Evolutionary conservation across 257 asterid species (phyloP).

Genomic region (Rhazya stricta): DNA sequence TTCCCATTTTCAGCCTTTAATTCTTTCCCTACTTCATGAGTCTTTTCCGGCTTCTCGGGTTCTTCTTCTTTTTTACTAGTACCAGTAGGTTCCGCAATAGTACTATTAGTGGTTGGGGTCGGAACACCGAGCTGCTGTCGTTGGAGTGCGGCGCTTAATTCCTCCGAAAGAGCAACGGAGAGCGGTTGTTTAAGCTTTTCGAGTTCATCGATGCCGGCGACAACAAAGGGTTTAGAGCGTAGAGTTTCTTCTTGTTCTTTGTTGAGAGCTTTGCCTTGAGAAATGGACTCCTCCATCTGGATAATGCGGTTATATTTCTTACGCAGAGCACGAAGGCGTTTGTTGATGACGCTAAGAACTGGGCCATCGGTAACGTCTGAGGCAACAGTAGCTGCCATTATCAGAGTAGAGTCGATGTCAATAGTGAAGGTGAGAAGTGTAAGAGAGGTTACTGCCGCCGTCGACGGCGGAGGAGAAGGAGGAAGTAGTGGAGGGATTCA

Average conservation of each 20-base stretch:
- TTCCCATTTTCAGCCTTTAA: constrained; percentile 9
- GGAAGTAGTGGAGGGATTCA: constrained; percentile 11
- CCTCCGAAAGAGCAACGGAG: constrained; percentile 57
- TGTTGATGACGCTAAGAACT: constrained; percentile 60
- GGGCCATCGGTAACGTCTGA: constrained; percentile 66
- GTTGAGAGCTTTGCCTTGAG: constrained; percentile 63
- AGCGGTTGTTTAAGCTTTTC: constrained; percentile 70
- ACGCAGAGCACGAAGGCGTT: constrained; percentile 73
- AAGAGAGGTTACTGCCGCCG: constrained; percentile 30
- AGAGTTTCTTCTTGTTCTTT: constrained; percentile 82
- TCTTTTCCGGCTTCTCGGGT: constrained; percentile 12
- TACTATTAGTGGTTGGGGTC: neutral
- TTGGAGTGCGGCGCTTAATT: constrained; percentile 37
- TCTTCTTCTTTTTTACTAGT: neutral
- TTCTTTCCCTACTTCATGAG: constrained; percentile 19
- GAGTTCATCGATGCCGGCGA: constrained; percentile 68
- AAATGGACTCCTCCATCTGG: constrained; percentile 71
- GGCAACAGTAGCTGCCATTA: constrained; percentile 30
- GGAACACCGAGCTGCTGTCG: constrained; percentile 5
- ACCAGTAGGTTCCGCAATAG: constrained; percentile 1
- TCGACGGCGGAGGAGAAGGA: constrained; percentile 25
- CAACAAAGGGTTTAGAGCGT: constrained; percentile 52
- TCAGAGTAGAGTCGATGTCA: neutral
- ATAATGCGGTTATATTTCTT: constrained; percentile 64
- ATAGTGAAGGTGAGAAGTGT: neutral